These are phyloP conservation scores for Dothistroma septosporum DNA, from an alignment of 2,329 filamentous ascomycete genomes.

Conservation along the genomic window DNA sequence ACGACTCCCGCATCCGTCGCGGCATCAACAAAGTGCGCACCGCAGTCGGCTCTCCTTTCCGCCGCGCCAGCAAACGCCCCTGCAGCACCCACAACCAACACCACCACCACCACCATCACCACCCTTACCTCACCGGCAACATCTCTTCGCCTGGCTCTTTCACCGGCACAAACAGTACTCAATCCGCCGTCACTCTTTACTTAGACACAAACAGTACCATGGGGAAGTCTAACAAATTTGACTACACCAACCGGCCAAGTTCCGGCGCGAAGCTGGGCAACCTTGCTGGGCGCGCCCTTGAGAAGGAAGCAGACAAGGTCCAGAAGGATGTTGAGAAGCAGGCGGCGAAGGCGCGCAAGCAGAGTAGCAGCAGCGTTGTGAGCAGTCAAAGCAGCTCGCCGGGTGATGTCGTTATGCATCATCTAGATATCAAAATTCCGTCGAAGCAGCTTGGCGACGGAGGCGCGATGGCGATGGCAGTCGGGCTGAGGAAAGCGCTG, in stretches of 20 bases:
- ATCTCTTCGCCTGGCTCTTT: conserved; percentile 6
- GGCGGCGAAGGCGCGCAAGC: conserved; percentile 27
- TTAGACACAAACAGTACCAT: conserved; percentile 8
- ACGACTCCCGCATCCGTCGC: conserved; percentile 5
- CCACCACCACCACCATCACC: not conserved
- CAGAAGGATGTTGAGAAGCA: conserved; percentile 28
- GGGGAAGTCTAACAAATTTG: conserved; percentile 38
- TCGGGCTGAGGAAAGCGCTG: conserved; percentile 41
- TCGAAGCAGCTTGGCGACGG: conserved; percentile 46
- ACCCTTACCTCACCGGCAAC: conserved; percentile 4
- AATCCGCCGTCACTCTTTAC: not conserved
- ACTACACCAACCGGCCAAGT: conserved; percentile 43
- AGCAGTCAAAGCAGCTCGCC: conserved; percentile 12
- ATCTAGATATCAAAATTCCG: conserved; percentile 45
- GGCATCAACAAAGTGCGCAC: conserved; percentile 13
- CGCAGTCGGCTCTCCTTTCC: not conserved
- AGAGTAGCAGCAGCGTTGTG: conserved; percentile 24
- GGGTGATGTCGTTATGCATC: conserved; percentile 18
- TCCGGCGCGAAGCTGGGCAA: conserved; percentile 45
- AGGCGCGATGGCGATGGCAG: conserved; percentile 42
- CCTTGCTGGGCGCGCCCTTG: conserved; percentile 44
- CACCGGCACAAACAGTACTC: not conserved
- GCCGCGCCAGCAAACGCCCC: conserved; percentile 1
- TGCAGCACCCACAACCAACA: not conserved
- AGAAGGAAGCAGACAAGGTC: conserved; percentile 33